These are phyloP conservation scores for Fraxinus dipetala DNA, from an alignment of 305 asterid species.

Conservation along the genomic window DNA sequence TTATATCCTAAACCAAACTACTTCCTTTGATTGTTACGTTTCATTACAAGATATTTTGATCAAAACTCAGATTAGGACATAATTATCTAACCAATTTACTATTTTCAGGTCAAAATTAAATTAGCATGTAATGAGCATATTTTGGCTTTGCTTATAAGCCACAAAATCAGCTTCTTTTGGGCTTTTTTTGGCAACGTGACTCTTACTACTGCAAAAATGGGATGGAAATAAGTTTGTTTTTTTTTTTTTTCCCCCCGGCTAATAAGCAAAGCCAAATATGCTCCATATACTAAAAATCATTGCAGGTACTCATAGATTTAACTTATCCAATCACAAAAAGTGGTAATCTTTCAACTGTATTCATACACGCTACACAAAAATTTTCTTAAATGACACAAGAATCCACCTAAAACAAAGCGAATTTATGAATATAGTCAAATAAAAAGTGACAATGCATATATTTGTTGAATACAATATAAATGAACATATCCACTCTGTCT, in stretches of 20 bases:
- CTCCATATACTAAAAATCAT: background rate
- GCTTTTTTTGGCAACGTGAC: background rate
- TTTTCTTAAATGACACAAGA: background rate
- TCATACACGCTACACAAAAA: background rate
- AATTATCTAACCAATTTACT: background rate
- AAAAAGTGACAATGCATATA: background rate
- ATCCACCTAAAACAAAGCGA: slow-evolving; percentile 14
- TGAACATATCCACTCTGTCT: background rate
- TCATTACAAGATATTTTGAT: background rate
- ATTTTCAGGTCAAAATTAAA: background rate
- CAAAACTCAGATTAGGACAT: background rate
- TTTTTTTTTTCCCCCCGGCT: background rate
- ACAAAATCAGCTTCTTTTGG: background rate
- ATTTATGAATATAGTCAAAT: background rate
- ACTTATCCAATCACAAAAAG: background rate
- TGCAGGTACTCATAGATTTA: background rate
- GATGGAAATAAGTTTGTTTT: background rate
- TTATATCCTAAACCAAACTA: background rate
- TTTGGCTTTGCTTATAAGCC: background rate
- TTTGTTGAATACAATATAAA: background rate
- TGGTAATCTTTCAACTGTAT: background rate
- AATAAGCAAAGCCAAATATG: background rate
- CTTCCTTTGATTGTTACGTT: background rate
- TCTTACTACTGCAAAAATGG: background rate
- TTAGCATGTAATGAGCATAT: background rate